Evolutionary conservation across 1,284 basidiomycete genomes (phyloP), one percentile per base, ranked within the genome.

Genomic region (Cutaneotrichosporon sp.): DNA sequence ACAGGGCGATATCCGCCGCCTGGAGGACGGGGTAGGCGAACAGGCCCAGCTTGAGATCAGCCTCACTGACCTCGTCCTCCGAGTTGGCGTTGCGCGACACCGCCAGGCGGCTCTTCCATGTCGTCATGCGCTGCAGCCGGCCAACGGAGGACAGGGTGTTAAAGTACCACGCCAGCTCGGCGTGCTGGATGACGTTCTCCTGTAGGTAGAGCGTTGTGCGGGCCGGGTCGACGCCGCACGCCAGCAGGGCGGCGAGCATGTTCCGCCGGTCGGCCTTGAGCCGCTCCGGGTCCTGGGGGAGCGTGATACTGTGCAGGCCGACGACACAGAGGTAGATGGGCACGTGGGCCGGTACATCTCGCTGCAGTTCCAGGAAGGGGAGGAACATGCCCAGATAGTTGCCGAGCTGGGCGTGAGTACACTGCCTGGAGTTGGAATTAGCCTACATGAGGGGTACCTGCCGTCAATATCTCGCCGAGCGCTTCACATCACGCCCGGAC

Each of bases 1-100:
- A 97, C 2, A 85, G 78, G 10, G 97, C 77, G 45, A 97, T 87
- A 65, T 97, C 94, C 1, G 92, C 93, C 0, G 92, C 90, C 78
- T 96, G 92, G 1, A 97, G 79, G 3, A 96, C 84, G 1, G 93
- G 94, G 71, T 97, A 97, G 0, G 90, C 88, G 55, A 97, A 85
- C 24, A 97, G 76, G 1, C 93, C 93, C 0, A 86, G 80, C 54
- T 90, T 87, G 1, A 97, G 80, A 52, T 87, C 75, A 0, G 84
- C 84, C 56, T 94, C 90, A 64, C 90, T 84, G 5, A 92, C 79
- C 59, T 90, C 85, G 7, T 84, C 81, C 60, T 85, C 83, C 42
- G 83, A 81, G 50, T 81, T 83, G 3, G 86, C 83, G 63, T 90
- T 88, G 35, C 85, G 79, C 4, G 84, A 81, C 3, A 82, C 81